These are phyloP conservation scores for Allium sativum DNA, from an alignment of 106 monocot species.

Conservation along the genomic window DNA sequence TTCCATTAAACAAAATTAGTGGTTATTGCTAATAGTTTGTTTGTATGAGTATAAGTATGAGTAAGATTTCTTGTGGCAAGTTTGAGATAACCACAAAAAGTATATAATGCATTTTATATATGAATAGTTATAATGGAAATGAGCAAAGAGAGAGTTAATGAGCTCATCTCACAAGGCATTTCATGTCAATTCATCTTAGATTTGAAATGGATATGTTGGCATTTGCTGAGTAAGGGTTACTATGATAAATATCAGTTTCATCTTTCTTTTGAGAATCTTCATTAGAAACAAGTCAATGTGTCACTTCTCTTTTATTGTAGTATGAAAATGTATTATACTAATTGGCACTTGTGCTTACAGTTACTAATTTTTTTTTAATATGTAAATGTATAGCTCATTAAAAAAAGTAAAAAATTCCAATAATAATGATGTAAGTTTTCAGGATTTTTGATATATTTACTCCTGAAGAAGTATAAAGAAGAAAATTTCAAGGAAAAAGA, in stretches of 20 bases:
- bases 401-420: background rate
- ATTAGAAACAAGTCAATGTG: background rate
- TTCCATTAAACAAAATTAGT: too few species aligned
- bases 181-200: slow-evolving; percentile 95
- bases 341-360: background rate
- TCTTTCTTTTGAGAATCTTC: background rate
- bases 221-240: slow-evolving; percentile 81
- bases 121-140: slow-evolving; percentile 89
- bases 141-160: slow-evolving; percentile 70
- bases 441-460: slow-evolving; percentile 97
- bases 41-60: too few species aligned
- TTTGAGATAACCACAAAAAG: too few species aligned
- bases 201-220: slow-evolving; percentile 99
- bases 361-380: background rate
- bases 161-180: slow-evolving; percentile 65
- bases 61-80: too few species aligned
- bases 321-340: background rate
- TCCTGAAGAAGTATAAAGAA: slow-evolving; percentile 57
- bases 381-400: background rate
- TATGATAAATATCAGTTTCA: background rate
- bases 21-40: too few species aligned
- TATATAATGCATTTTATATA: too few species aligned
- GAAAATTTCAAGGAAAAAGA: slow-evolving; percentile 83
- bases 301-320: background rate
- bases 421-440: slow-evolving; percentile 5